Conservation (phyloP, 2,329 filamentous ascomycete species). For the Hirsutella minnesotensis region DNA sequence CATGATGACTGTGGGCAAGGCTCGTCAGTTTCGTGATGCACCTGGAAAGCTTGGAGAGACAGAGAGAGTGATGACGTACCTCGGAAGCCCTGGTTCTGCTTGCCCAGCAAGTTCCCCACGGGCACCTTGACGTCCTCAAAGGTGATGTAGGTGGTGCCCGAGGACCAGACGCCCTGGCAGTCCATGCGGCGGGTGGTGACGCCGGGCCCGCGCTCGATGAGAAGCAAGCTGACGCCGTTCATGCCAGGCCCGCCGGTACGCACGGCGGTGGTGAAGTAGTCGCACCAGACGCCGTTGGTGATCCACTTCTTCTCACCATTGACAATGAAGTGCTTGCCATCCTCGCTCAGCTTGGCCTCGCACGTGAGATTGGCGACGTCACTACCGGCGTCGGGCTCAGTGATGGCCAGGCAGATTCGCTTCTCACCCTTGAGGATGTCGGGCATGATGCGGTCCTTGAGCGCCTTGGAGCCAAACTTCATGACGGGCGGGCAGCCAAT, state of each 20-base stretch:
- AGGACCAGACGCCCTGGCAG: slow-evolving; percentile 94
- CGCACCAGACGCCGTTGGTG: slow-evolving; percentile 91
- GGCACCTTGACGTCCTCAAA: slow-evolving; percentile 99
- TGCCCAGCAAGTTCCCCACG: slow-evolving; percentile 96
- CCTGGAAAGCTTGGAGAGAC: slow-evolving; percentile 25
- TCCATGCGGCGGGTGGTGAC: slow-evolving; percentile 94
- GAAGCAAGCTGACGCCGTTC: slow-evolving; percentile 81
- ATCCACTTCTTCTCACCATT: slow-evolving; percentile 99
- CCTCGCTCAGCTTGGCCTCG: slow-evolving; percentile 86
- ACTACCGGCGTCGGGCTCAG: slow-evolving; percentile 86
- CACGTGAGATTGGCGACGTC: slow-evolving; percentile 94
- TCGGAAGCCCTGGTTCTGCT: slow-evolving; percentile 96
- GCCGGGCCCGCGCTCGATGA: slow-evolving; percentile 83
- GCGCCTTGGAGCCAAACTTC: slow-evolving; percentile 78
- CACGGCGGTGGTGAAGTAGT: slow-evolving; percentile 97
- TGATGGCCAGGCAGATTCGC: slow-evolving; percentile 94
- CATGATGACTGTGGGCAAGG: slow-evolving; percentile 65
- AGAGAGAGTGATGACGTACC: slow-evolving; percentile 1
- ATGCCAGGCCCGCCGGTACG: slow-evolving; percentile 81
- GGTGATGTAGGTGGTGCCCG: slow-evolving; percentile 91
- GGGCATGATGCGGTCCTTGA: slow-evolving; percentile 80
- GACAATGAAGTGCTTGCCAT: slow-evolving; percentile 98
- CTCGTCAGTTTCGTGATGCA: slow-evolving; percentile 4
- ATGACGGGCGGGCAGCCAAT: slow-evolving; percentile 87
- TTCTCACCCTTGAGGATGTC: slow-evolving; percentile 86